Conservation (phyloP, 2,329 filamentous ascomycete species). For the Botrytis galanthina region DNA sequence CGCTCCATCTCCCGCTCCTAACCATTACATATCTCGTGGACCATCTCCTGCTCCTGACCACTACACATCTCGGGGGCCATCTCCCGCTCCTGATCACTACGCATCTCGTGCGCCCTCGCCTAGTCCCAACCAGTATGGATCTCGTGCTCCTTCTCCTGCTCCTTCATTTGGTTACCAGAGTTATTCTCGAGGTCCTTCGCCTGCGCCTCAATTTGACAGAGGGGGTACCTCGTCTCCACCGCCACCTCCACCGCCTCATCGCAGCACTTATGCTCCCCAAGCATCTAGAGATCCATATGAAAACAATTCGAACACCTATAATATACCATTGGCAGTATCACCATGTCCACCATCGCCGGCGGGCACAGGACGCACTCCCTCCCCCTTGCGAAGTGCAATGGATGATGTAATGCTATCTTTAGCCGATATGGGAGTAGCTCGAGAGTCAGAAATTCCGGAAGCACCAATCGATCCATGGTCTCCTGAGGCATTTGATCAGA, state of each 20-base stretch:
- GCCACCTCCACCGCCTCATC: conserved; percentile 81
- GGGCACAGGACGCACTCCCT: conserved; percentile 73
- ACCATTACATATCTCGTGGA: neutral
- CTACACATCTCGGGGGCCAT: conserved; percentile 1
- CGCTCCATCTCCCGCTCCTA: neutral
- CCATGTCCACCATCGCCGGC: conserved; percentile 68
- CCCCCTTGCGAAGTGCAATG: conserved; percentile 91
- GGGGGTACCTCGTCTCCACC: conserved; percentile 54
- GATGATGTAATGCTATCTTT: conserved; percentile 96
- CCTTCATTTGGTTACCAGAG: conserved; percentile 36
- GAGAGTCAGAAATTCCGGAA: conserved; percentile 54
- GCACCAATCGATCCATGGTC: conserved; percentile 76
- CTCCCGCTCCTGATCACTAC: conserved; percentile 34
- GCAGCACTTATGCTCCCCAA: conserved; percentile 51
- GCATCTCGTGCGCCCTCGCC: conserved; percentile 35
- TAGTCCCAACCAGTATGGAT: conserved; percentile 40
- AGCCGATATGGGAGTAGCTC: conserved; percentile 73
- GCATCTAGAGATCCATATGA: conserved; percentile 42
- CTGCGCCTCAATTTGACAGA: conserved; percentile 39
- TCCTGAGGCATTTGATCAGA: conserved; percentile 73
- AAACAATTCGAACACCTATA: conserved; percentile 44
- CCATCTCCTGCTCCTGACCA: neutral
- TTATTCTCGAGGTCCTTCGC: conserved; percentile 42
- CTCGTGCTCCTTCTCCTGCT: conserved; percentile 36
- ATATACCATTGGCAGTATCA: conserved; percentile 58